Percentiles rank a stretch among this genome's conserved stretches.
phyloP scores from a whole-genome alignment of 176 grass and related monocot species.

The Olyra latifolia region DNA sequence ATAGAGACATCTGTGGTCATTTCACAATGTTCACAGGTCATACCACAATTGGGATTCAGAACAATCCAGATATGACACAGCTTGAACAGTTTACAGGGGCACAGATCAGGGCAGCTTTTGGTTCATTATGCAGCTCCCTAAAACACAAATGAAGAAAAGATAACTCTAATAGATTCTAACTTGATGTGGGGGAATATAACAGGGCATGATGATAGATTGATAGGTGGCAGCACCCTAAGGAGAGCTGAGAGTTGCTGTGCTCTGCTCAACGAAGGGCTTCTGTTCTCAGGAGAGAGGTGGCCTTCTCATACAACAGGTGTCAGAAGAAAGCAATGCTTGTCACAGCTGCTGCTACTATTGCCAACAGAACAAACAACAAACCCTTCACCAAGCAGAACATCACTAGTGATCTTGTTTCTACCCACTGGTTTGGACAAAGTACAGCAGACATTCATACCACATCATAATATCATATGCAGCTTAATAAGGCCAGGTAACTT shows the following conservation, averaged over 20 bases:
- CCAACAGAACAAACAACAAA: not conserved
- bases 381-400: not conserved
- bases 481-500: not conserved
- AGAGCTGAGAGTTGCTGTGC: slow-evolving; percentile 47
- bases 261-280: slow-evolving; percentile 64
- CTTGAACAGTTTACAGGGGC: not conserved
- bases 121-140: not conserved
- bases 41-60: not conserved
- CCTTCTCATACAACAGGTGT: slow-evolving; percentile 86
- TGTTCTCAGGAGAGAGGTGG: not conserved
- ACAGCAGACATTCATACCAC: too few species aligned
- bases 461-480: not conserved
- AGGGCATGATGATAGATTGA: not conserved
- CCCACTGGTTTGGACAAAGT: not conserved
- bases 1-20: not conserved
- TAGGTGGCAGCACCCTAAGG: too few species aligned
- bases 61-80: not conserved
- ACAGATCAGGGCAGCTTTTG: not conserved
- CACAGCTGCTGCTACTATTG: not conserved
- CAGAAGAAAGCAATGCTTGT: slow-evolving; percentile 59
- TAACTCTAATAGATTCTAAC: not conserved
- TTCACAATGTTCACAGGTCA: not conserved
- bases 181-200: not conserved
- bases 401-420: not conserved
- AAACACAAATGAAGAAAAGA: not conserved